Evolutionary conservation across 345 rosid species (phyloP), one percentile per base, ranked within the genome.

Genomic region (Ceriops tagal): DNA sequence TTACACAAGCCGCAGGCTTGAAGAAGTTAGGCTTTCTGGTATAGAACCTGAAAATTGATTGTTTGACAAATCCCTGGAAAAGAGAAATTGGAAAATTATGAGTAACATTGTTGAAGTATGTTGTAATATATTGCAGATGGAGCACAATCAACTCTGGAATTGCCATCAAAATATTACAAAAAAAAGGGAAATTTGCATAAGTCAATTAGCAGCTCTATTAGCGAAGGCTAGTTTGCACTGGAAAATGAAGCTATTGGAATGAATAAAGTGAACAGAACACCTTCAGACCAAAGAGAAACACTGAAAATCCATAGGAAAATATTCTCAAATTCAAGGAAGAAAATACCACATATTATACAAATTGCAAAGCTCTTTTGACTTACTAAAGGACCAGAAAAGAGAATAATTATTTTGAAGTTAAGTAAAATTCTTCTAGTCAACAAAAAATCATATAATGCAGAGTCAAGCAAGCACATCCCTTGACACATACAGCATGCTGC

Each of bases 1-100:
- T 81, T 84, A 92, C 98, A 84, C 87, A 67, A 83, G 88, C 81
- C 84, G 92, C 81, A 95, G 80, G 69, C 79, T 82, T 70, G 98
- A 83, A 27, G 83, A 75, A 53, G 86, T 72, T 65, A 95, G 81
- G 79, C 93, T 90, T 73, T 86, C 91, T 24, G 98, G 97, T 84
- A 95, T 90, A 61, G 86, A 77, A 49, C 99, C 99, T 0, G 90
- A 67, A 72, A 92, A 79, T 77, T 85, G 87, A 81, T 95, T 95
- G 68, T 86, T 74, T 51, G 98, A 90, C 72, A 95, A 86, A 78
- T 95, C 99, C 80, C 99, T 92, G 77, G 71, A 69, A 78, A 52
- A 56, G 26, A 68, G 11, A 65, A 61, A 66, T 27, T 19, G 8
- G 61, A 71, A 32, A 6, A 22, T 47, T 39, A 8, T 47, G 30